Base-by-base conservation (phyloP, 1,139 yeast species). In the Nakaseomyces kungkrabaensis region DNA sequence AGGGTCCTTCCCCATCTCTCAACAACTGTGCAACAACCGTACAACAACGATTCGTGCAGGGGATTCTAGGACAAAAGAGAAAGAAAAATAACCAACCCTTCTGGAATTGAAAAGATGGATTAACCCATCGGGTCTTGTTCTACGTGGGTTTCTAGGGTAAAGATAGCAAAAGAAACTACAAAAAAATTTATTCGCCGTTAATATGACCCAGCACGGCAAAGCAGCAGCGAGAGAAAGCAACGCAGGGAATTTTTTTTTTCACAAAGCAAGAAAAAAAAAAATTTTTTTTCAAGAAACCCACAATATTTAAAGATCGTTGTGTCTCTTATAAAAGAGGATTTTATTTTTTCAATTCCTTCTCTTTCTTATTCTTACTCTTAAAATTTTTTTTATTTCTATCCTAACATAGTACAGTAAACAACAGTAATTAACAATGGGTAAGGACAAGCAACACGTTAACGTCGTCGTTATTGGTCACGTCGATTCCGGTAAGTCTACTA, bases 391-490 rank as follows among this genome's bases (percentile, higher is more conserved):
- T 31, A 22, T 25, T 46, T 24, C 38, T 22, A 37, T 31, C 22
- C 45, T 34, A 36, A 36, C 45, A 31, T 26, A 26, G 43, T 32
- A 43, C 46, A 43, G 38, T 9, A 34, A 32, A 43, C 10, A 43
- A 50, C 37, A 43, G 46, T 46, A 53, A 51, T 48, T 50, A 51
- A 62, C 59, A 57, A 65, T 65, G 90, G 92, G 96, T 82, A 87
- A 87, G 77, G 96, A 84, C 72, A 89, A 88, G 85, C 72, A 81
- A 77, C 97, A 90, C 87, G 85, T 90, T 78, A 90, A 90, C 95
- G 92, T 90, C 78, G 97, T 90, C 77, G 97, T 90, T 74, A 90
- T 90, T 76, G 97, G 97, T 77, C 97, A 89, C 94, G 96, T 88
- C 96, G 96, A 88, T 79, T 88, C 96, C 67, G 96, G 96, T 80